Percentiles rank a stretch among this genome's conserved stretches.
phyloP scores from a whole-genome alignment of 1,139 yeast species.

The Blastobotrys niveus region DNA sequence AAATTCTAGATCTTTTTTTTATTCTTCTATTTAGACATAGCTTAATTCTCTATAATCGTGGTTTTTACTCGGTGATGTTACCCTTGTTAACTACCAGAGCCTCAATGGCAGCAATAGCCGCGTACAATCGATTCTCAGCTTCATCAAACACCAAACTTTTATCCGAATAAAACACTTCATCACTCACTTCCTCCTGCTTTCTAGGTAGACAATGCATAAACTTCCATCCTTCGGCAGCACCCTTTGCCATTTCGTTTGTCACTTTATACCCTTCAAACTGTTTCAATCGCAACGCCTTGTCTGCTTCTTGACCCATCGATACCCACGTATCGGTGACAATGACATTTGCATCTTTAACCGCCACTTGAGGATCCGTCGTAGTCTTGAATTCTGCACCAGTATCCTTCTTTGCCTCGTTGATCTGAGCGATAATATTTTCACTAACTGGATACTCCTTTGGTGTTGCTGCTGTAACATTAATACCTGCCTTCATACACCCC shows the following conservation, averaged over 20 bases:
- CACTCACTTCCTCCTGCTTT: constrained; percentile 88
- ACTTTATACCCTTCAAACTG: constrained; percentile 87
- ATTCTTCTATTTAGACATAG: not conserved
- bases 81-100: constrained; percentile 85
- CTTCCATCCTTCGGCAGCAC: constrained; percentile 66
- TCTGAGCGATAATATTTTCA: constrained; percentile 49
- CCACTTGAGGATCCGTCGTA: constrained; percentile 67
- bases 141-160: constrained; percentile 86
- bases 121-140: constrained; percentile 92
- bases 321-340: constrained; percentile 97
- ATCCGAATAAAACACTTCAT: constrained; percentile 82
- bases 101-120: constrained; percentile 92
- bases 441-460: constrained; percentile 70
- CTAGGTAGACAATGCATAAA: constrained; percentile 98
- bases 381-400: constrained; percentile 51
- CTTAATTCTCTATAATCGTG: too few species aligned
- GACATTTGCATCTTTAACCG: constrained; percentile 68
- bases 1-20: not conserved
- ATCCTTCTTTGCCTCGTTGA: constrained; percentile 47
- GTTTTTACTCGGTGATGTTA: constrained; percentile 33
- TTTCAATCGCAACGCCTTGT: constrained; percentile 61
- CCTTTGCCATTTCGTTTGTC: constrained; percentile 58
- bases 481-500: constrained; percentile 82
- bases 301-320: constrained; percentile 94
- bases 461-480: constrained; percentile 75